Percentiles rank a stretch among this genome's conserved stretches.
These are phyloP conservation scores for Syzygium oleosum DNA, from an alignment of 345 rosid species.

Conservation along the genomic window DNA sequence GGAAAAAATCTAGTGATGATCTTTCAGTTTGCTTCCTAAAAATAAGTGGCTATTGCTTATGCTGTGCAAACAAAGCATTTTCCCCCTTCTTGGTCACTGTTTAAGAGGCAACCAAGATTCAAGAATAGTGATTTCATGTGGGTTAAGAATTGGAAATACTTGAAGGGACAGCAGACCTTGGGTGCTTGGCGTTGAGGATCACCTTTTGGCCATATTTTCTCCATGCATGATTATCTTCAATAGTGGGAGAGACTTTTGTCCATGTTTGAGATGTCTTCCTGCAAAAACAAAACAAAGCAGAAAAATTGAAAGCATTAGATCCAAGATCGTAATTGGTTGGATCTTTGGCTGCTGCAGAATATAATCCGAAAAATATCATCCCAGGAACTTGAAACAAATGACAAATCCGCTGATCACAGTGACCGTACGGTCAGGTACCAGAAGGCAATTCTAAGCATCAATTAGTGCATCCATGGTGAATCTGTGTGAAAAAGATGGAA, in stretches of 20 bases:
- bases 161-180: constrained; percentile 36
- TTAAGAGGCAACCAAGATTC: neutral
- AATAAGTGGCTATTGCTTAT: neutral
- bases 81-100: neutral
- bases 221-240: constrained; percentile 64
- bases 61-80: neutral
- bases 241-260: constrained; percentile 16
- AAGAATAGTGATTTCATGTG: neutral
- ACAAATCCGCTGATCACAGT: neutral
- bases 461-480: neutral
- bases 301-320: neutral
- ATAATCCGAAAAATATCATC: neutral
- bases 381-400: neutral
- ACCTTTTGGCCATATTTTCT: constrained; percentile 88
- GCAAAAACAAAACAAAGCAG: neutral
- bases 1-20: neutral
- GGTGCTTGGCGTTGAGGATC: constrained; percentile 55
- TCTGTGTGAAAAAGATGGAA: neutral
- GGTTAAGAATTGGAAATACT: neutral
- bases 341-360: neutral
- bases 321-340: neutral
- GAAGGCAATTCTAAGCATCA: neutral
- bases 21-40: neutral
- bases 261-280: constrained; percentile 41
- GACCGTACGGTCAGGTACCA: neutral